Base-by-base conservation (phyloP, 805 yeast species). In the Aciculoconidium aculeatum region DNA sequence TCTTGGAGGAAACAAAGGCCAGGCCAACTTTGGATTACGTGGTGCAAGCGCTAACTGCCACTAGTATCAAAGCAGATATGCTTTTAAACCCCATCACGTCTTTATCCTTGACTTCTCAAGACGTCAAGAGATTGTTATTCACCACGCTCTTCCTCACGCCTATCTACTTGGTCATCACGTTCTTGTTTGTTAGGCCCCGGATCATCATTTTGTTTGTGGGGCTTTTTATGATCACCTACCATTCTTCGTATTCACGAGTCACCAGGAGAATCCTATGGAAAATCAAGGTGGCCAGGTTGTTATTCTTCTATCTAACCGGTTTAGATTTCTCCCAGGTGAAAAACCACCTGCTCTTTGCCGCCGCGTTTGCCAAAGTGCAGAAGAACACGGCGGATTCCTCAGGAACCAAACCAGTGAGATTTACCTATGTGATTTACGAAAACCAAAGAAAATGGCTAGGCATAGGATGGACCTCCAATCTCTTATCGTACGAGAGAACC, bases 361-460 rank as follows among this genome's bases (percentile, higher is more conserved):
- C 75, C 14, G 77, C 77, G 2, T 63, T 71, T 55, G 72, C 72
- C 32, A 66, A 71, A 46, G 71, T 73, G 23, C 67, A 67, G 45
- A 57, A 58, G 36, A 50, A 46, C 36, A n/a, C n/a, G n/a, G 48
- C 58, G 10, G 53, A 45, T 19, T 40, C 29, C 23, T 31, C 42
- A 28, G 38, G 52, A 11, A 40, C 44, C 25, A 56, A 63, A 30
- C 75, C 77, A 2, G 87, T 85, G 17, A 61, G 88, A 32, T 92
- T 88, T 55, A 88, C 96, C 4, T 90, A 85, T 55, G 96, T 86
- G 2, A 65, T 92, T 7, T 88, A 79, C 55, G 98, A 90, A 53
- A 90, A 90, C 53, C 97, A 90, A 61, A 76, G 98, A 49, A 77
- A 94, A 46, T 90, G 98, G 98, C 67, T 90, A 21, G 97, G 96